phyloP scores from a whole-genome alignment of 352 stramenopile species.

The Pythium dissotocum region DNA sequence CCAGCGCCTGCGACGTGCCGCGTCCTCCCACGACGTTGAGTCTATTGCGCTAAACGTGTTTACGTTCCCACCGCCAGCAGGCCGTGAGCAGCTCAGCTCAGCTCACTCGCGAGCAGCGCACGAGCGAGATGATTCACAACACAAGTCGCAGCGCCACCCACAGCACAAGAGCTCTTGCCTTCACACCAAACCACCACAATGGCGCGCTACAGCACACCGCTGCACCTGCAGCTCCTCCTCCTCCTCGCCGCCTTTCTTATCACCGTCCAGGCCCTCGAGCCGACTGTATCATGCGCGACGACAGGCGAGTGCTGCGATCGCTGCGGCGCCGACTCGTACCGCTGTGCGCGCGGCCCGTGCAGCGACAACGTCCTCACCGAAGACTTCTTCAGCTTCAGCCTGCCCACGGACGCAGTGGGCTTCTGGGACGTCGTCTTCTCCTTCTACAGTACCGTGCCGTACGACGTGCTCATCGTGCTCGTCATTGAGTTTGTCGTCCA shows the following conservation, averaged over 20 bases:
- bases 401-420: conserved; percentile 33
- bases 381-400: conserved; percentile 55
- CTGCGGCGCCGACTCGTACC: conserved; percentile 45
- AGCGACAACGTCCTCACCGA: conserved; percentile 43
- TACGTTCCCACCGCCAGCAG: too few relatives aligned
- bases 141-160: background rate
- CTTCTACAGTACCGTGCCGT: conserved; percentile 62
- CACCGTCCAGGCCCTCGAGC: background rate
- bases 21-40: too few relatives aligned
- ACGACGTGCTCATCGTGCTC: conserved; percentile 42
- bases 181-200: background rate
- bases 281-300: background rate
- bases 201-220: too few relatives aligned
- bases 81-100: too few relatives aligned
- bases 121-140: background rate
- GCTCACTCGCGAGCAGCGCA: background rate
- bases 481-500: conserved; percentile 45
- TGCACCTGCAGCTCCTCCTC: background rate
- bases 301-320: conserved; percentile 42
- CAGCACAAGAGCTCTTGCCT: background rate
- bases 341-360: conserved; percentile 54
- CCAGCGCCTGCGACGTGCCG: too few relatives aligned
- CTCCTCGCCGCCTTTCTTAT: background rate
- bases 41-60: too few relatives aligned
- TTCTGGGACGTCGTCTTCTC: conserved; percentile 56